These are phyloP conservation scores for Zizania latifolia DNA, from an alignment of 176 grass and related monocot genomes.

Conservation along the genomic window DNA sequence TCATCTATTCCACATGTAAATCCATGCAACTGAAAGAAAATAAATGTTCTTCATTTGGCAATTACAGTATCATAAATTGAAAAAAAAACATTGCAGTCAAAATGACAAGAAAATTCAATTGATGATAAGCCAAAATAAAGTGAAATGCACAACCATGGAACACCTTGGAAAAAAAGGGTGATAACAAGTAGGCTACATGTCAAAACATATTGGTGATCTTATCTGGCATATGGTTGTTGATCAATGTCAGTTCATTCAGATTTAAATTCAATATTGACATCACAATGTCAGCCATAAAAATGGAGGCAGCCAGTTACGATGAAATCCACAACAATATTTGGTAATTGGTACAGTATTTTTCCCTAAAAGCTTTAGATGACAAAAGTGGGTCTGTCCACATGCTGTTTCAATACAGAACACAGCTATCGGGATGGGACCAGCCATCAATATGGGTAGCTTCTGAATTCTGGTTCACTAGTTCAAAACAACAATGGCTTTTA, in stretches of 20 bases:
- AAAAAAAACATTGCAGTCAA: not conserved
- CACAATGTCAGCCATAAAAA: not conserved
- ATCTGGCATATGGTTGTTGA: not conserved
- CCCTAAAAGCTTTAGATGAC: not conserved
- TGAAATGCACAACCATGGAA: not conserved
- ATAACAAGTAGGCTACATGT: not conserved
- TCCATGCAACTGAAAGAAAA: slow-evolving; percentile 69
- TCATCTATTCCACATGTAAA: slow-evolving; percentile 95
- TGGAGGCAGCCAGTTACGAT: not conserved
- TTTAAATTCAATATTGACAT: not conserved
- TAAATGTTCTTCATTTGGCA: not conserved
- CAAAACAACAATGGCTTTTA: not conserved
- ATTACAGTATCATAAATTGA: not conserved
- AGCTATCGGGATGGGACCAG: not conserved
- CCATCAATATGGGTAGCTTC: not conserved
- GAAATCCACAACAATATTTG: not conserved
- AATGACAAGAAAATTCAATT: not conserved
- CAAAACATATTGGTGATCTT: not conserved
- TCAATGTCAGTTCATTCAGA: not conserved
- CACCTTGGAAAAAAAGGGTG: not conserved
- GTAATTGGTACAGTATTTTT: too few species aligned
- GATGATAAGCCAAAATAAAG: not conserved
- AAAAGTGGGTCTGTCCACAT: not conserved
- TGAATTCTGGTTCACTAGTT: not conserved
- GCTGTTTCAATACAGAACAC: not conserved